phyloP scores from a whole-genome alignment of 192 early-diverging fungal genomes.

The Coemansia brasiliensis region DNA sequence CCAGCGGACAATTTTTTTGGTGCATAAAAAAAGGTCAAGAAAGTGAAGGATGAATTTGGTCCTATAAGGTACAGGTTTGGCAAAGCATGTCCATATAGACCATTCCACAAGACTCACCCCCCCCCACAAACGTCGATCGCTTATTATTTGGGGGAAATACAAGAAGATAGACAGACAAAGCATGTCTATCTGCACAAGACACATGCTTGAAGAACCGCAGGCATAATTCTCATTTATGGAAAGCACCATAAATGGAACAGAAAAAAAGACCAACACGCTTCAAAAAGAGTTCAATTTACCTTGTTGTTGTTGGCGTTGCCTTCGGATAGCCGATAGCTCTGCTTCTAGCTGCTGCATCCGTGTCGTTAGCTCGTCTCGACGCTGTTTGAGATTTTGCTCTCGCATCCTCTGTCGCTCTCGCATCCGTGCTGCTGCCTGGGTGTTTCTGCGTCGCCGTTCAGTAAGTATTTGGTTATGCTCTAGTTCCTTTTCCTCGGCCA shows the following conservation, averaged over 20 bases:
- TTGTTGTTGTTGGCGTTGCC: conserved; percentile 40
- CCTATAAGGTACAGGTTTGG: neutral
- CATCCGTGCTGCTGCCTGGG: conserved; percentile 50
- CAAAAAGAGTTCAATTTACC: conserved; percentile 17
- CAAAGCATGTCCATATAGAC: no score
- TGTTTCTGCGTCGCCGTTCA: conserved; percentile 38
- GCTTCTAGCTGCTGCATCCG: conserved; percentile 35
- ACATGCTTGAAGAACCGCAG: conserved; percentile 1
- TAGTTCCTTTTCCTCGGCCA: conserved; percentile 45
- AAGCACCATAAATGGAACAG: neutral
- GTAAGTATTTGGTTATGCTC: conserved; percentile 24
- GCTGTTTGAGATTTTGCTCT: conserved; percentile 31
- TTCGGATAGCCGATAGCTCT: conserved; percentile 28
- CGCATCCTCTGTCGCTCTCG: conserved; percentile 48
- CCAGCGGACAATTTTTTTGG: neutral
- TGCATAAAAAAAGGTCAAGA: neutral
- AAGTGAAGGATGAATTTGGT: neutral
- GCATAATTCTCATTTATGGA: conserved; percentile 6
- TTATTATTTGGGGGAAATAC: conserved; percentile 6
- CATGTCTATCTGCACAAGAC: conserved; percentile 1
- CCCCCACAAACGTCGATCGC: conserved; percentile 11
- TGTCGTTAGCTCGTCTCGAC: conserved; percentile 21
- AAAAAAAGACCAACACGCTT: neutral
- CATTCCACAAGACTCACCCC: neutral
- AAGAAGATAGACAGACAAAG: neutral